Conservation (phyloP, 805 yeast genomes). For the Hanseniaspora pseudoguilliermondii region DNA sequence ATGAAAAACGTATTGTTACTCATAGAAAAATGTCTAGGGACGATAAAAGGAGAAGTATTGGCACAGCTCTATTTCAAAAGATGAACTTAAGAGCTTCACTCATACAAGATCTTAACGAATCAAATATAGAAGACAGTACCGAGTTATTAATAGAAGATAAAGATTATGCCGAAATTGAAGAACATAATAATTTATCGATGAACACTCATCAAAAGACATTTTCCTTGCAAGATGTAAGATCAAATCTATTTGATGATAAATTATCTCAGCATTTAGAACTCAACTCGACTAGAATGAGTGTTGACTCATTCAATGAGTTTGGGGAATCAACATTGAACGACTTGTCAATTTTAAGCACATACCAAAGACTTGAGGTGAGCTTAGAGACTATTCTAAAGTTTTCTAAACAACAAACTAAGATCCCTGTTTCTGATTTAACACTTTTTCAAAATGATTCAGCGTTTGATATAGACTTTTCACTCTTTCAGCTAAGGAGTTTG, state of each 20-base stretch:
- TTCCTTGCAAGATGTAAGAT: not conserved
- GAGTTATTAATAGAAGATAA: not conserved
- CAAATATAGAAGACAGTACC: not conserved
- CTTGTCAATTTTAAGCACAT: not conserved
- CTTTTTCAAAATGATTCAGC: not conserved
- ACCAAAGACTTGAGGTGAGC: not conserved
- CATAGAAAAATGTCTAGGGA: not conserved
- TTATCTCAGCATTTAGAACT: not conserved
- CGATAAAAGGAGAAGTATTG: slow-evolving; percentile 8
- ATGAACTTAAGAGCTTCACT: slow-evolving; percentile 5
- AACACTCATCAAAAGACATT: not conserved
- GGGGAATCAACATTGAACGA: not conserved
- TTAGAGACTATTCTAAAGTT: not conserved
- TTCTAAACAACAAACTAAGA: slow-evolving; percentile 1
- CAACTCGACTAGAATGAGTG: not conserved
- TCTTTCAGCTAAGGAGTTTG: slow-evolving; percentile 17
- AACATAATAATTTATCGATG: not conserved
- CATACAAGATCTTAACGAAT: not conserved
- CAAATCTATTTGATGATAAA: not conserved
- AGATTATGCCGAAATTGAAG: not conserved
- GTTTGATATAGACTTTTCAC: not conserved
- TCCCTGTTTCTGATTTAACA: not conserved
- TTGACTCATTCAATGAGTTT: not conserved
- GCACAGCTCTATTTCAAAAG: not conserved
- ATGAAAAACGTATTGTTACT: not conserved